Base-by-base conservation (phyloP, 495 filamentous ascomycete genomes). In the Daldinia childiae region DNA sequence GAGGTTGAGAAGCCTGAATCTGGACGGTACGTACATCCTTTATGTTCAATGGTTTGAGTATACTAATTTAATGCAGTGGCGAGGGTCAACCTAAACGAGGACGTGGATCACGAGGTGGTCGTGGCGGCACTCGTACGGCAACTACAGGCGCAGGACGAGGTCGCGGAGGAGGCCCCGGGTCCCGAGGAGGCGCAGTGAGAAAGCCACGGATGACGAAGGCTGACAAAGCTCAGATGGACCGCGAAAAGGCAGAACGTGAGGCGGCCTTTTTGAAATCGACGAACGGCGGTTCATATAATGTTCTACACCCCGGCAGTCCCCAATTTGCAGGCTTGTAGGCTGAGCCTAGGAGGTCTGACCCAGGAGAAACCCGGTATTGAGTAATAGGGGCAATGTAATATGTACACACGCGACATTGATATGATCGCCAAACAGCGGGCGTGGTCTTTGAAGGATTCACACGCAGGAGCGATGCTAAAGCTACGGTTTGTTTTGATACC, bases 161-260 rank as follows among this genome's bases (percentile, higher is more conserved):
- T 8, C 79, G 82, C 32, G 82, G 92, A 36, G 90, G 91, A 54
- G 90, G 92, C 4, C 88, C 92, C 2, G 91, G 92, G 1, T 92
- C 91, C 14, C 85, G 93, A 29, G 94, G 93, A 43, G 92, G 93
- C 24, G 90, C 89, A 3, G 87, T 89, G 29, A 84, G 95, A 64
- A 96, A 95, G 71, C 90, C 92, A 14, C 86, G 95, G 12, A 88
- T 91, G 62, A 91, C 90, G 32, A 98, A 97, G 79, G 89, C 91
- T 32, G 89, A 96, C 79, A 94, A 93, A 79, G 83, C 87, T 51
- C 88, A 91, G 73, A 82, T 89, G 61, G 91, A 93, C 72, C 78
- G 78, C 6, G 82, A 87, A 77, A 83, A 86, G 82, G 82, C 79
- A 2, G 82, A 84, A 56, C 76, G 82, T 34, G 82, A 84, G 63